These are phyloP conservation scores for Chlamydomonas sp. DNA, from an alignment of 139 green algal genomes.

Conservation along the genomic window DNA sequence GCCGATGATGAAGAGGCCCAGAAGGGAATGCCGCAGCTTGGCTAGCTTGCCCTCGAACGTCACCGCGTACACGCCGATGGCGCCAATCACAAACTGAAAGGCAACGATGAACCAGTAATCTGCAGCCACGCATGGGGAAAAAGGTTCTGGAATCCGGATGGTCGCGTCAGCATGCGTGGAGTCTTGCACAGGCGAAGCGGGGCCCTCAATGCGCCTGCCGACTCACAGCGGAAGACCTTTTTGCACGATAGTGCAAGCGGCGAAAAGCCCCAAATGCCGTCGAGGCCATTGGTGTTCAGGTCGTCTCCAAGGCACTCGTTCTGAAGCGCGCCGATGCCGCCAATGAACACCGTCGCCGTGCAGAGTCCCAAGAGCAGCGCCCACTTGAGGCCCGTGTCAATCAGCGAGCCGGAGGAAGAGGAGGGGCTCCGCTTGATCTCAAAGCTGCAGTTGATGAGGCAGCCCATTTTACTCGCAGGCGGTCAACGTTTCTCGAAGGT, in stretches of 20 bases:
- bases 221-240: conserved; percentile 29
- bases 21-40: background rate
- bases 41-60: background rate
- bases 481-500: too few relatives aligned
- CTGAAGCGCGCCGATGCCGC: background rate
- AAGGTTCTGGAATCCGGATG: background rate
- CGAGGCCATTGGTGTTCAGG: background rate
- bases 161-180: background rate
- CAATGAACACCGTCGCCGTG: background rate
- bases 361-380: too few relatives aligned
- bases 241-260: background rate
- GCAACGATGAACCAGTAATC: conserved; percentile 23
- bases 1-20: conserved; percentile 18
- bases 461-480: too few relatives aligned
- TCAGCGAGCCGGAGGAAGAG: too few relatives aligned
- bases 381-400: too few relatives aligned
- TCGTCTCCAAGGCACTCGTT: conserved; percentile 13
- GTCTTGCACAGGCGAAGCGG: background rate
- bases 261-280: background rate
- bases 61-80: conserved; percentile 3
- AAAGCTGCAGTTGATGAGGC: too few relatives aligned
- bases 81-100: conserved; percentile 4
- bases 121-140: background rate
- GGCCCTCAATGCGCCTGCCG: background rate
- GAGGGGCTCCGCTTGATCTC: too few relatives aligned